A percentile compares a stretch with the other conserved stretches of the same genome.
These are phyloP conservation scores for Scutellaria barbata DNA, from an alignment of 257 asterid genomes.

Conservation along the genomic window DNA sequence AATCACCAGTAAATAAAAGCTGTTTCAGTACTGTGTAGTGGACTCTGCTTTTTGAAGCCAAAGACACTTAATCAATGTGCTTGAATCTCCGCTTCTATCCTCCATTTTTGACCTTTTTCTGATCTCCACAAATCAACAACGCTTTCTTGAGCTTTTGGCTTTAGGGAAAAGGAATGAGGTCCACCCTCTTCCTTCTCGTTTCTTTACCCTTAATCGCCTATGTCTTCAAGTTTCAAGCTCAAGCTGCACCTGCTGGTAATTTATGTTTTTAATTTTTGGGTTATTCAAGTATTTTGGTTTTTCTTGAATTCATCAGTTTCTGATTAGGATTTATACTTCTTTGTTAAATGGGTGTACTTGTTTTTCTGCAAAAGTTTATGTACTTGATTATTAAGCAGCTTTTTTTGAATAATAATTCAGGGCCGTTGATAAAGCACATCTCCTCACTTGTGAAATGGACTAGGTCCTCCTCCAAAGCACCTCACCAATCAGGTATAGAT, in stretches of 20 bases:
- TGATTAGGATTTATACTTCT: slow-evolving; percentile 18
- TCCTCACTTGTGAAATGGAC: slow-evolving; percentile 89
- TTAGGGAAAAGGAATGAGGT: slow-evolving; percentile 50
- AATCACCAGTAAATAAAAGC: too few relatives aligned
- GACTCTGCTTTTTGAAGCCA: too few relatives aligned
- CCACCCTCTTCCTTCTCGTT: slow-evolving; percentile 49
- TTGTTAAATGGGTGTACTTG: slow-evolving; percentile 26
- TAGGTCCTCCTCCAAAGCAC: slow-evolving; percentile 71
- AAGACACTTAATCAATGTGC: too few relatives aligned
- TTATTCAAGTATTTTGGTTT: not conserved
- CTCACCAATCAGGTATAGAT: slow-evolving; percentile 73
- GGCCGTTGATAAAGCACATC: slow-evolving; percentile 84
- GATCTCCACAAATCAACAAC: slow-evolving; percentile 36
- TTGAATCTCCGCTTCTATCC: too few relatives aligned
- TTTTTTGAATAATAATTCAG: slow-evolving; percentile 41
- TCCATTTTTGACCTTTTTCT: slow-evolving; percentile 26
- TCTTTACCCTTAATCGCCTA: slow-evolving; percentile 48
- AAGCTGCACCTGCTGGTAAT: slow-evolving; percentile 93
- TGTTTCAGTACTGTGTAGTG: too few relatives aligned
- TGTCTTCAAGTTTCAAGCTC: slow-evolving; percentile 58
- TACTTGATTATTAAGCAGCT: not conserved
- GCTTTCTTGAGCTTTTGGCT: slow-evolving; percentile 28
- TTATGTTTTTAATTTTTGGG: not conserved
- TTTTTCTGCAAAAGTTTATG: slow-evolving; percentile 2
- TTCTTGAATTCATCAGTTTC: slow-evolving; percentile 5